Evolutionary conservation across 2,329 filamentous ascomycete genomes (phyloP), one percentile per base, ranked within the genome.

Genomic region (Mycosphaerella sp.): DNA sequence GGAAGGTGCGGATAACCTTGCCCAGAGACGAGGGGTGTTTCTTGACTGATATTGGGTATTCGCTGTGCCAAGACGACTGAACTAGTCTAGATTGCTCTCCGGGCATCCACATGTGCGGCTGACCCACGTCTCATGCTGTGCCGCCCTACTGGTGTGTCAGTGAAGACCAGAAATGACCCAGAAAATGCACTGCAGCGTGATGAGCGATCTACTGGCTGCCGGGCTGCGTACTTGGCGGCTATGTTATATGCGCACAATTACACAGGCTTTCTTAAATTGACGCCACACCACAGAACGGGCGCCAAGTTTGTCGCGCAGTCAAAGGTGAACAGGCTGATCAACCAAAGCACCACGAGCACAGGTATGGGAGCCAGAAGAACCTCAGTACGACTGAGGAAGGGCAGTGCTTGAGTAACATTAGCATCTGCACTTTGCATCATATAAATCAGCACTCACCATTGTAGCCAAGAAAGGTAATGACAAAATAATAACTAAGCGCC

Each of bases 391-490:
- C 82, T 79, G 18, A 85, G 68, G 64, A 85, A 85, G 0, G 82
- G 82, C 13, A 86, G 70, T 18, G 81, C 81, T 75, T 49, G 3
- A 27, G 36, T 40, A 17, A 12, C 18, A 41, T 64, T 40, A 64
- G 61, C 47, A 5, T 9, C 18, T 25, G 8, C 27, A 12, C 18
- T 8, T 8, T 13, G 16, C 8, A 35, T 7, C 13, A 37, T 7
- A 2, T 18, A 34, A n/a, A 4, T 32, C 2, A 16, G 12, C 13
- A 59, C 64, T 40, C 65, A 75, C 73, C 74, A 60, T 85, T 85
- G 67, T 85, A 86, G 30, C 82, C 82, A 39, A 86, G 70, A 65
- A 86, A 86, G 7, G 79, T 83, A 61, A 85, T 82, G 58, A 85
- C 77, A 62, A 79, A 81, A 68, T 85, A 85, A 68, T 85, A 85